phyloP scores from a whole-genome alignment of 495 filamentous ascomycete species.

The Trichoderma gamsii region DNA sequence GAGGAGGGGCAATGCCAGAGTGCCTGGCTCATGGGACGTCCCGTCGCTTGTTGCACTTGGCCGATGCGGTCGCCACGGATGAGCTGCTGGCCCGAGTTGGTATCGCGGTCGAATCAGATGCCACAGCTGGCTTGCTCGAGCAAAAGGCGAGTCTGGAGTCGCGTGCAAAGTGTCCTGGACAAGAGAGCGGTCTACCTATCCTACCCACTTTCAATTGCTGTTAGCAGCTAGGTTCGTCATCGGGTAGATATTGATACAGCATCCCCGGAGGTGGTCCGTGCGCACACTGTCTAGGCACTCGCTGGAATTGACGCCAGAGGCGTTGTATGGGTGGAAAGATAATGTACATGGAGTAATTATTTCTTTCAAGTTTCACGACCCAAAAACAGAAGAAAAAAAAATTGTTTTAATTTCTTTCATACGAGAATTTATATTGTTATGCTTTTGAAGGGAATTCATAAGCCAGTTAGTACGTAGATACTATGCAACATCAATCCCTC shows the following conservation, averaged over 20 bases:
- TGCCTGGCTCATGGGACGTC: slow-evolving; percentile 12
- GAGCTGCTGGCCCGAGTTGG: not conserved
- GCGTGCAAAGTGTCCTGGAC: not conserved
- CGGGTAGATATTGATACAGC: not conserved
- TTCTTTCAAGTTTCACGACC: no score
- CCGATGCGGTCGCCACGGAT: not conserved
- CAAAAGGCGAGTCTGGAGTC: not conserved
- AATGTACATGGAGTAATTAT: no score
- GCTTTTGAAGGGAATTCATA: no score
- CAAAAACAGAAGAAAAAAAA: no score
- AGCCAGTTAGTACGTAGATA: not conserved
- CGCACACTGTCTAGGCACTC: not conserved
- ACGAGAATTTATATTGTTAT: no score
- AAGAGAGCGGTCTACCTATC: slow-evolving; percentile 11
- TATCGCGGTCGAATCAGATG: not conserved
- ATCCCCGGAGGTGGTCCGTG: not conserved
- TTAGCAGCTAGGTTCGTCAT: slow-evolving; percentile 4
- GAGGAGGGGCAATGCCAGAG: slow-evolving; percentile 25
- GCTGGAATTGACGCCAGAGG: not conserved
- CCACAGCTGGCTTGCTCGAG: not conserved
- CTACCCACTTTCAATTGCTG: slow-evolving; percentile 5
- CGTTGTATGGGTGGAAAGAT: no score
- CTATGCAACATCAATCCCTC: no score
- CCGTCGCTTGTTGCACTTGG: not conserved
- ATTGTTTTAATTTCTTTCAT: no score